A percentile compares a stretch with the other conserved stretches of the same genome.
These are phyloP conservation scores for Neonectria sp. DNA, from an alignment of 2,329 filamentous ascomycete genomes.

Conservation along the genomic window DNA sequence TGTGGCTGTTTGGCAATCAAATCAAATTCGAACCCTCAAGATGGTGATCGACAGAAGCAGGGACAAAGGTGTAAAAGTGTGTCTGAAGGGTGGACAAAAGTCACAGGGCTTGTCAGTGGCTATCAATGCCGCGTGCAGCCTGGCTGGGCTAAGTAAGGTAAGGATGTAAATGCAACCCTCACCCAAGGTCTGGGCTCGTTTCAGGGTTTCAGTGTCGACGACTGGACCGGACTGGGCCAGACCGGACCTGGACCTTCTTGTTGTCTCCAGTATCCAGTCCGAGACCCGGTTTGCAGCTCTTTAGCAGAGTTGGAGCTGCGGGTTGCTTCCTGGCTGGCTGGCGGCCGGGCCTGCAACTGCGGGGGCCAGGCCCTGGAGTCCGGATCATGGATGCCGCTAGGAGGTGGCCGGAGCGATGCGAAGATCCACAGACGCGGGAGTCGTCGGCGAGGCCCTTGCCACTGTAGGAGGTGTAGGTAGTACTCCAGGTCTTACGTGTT, in stretches of 20 bases:
- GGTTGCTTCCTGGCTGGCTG: slow-evolving; percentile 9
- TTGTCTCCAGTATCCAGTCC: not conserved
- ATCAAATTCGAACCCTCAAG: not conserved
- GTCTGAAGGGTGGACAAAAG: not conserved
- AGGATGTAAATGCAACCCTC: not conserved
- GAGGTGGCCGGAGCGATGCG: slow-evolving; percentile 22
- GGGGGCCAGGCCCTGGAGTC: slow-evolving; percentile 4
- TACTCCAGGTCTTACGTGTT: not conserved
- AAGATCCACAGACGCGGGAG: slow-evolving; percentile 20
- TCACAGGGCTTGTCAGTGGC: slow-evolving; percentile 2
- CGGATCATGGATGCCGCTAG: slow-evolving; percentile 11
- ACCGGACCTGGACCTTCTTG: not conserved
- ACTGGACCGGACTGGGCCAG: not conserved
- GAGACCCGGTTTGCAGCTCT: not conserved
- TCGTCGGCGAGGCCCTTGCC: not conserved
- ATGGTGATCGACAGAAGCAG: slow-evolving; percentile 9
- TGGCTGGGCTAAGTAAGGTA: not conserved
- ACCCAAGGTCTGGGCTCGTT: too few relatives aligned
- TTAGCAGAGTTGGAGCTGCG: slow-evolving; percentile 6
- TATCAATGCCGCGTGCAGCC: not conserved
- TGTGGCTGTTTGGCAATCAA: not conserved
- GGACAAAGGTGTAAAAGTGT: slow-evolving; percentile 2
- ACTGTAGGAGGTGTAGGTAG: not conserved
- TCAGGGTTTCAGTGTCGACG: not conserved
- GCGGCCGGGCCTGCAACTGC: slow-evolving; percentile 6